Conservation (phyloP, 306 rosid species). For the Betula pendula region DNA sequence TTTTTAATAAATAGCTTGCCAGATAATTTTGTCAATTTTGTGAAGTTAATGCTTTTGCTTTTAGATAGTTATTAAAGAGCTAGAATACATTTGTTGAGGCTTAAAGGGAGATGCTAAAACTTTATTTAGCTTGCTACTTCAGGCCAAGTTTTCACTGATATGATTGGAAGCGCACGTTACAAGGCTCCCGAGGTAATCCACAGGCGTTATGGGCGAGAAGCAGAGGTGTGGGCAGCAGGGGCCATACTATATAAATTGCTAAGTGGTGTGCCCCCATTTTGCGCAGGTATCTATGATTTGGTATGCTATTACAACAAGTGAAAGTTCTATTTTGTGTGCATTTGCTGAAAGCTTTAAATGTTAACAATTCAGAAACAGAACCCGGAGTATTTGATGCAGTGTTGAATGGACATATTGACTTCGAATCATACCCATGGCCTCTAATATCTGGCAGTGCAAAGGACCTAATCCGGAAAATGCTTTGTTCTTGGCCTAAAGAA, state of each 20-base stretch:
- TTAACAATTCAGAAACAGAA: constrained; percentile 80
- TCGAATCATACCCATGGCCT: constrained; percentile 96
- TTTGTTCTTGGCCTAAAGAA: constrained; percentile 72
- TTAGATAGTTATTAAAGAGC: background rate
- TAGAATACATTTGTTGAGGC: background rate
- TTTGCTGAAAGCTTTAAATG: constrained; percentile 35
- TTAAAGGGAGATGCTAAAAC: constrained; percentile 17
- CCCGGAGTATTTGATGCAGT: constrained; percentile 95
- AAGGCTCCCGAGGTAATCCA: constrained; percentile 98
- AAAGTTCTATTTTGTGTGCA: constrained; percentile 23
- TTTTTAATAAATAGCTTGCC: background rate
- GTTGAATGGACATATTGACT: constrained; percentile 88
- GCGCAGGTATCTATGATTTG: constrained; percentile 67
- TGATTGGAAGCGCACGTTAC: constrained; percentile 88
- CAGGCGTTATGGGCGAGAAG: constrained; percentile 91
- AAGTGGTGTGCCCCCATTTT: constrained; percentile 94
- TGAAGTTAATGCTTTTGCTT: background rate
- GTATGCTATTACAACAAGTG: background rate
- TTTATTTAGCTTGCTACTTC: constrained; percentile 29
- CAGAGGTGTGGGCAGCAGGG: constrained; percentile 96
- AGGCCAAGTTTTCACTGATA: constrained; percentile 92
- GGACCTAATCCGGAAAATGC: constrained; percentile 80
- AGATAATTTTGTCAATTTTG: background rate
- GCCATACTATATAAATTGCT: constrained; percentile 83
- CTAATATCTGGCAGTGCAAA: constrained; percentile 77